Evolutionary conservation across 2,329 filamentous ascomycete genomes (phyloP).

Genomic region (Eutypella sp.): DNA sequence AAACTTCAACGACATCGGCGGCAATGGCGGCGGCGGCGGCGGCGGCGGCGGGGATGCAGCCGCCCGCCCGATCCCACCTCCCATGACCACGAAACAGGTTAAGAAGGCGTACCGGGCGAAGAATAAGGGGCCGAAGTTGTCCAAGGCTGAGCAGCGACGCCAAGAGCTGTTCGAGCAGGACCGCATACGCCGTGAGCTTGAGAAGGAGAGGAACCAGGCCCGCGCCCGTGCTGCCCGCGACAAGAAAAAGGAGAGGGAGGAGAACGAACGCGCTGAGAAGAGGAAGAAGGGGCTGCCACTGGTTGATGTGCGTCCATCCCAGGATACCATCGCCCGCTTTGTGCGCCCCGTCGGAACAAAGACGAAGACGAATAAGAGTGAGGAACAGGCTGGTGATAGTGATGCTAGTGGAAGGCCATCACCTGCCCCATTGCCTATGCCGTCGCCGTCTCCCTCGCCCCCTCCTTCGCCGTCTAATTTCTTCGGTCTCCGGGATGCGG

Average conservation of each 20-base stretch:
- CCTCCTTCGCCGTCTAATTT: not conserved
- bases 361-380: slow-evolving; percentile 7
- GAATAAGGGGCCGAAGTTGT: slow-evolving; percentile 36
- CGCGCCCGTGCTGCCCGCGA: slow-evolving; percentile 48
- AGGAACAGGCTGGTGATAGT: too few relatives aligned
- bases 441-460: too few relatives aligned
- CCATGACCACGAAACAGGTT: slow-evolving; percentile 46
- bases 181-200: slow-evolving; percentile 47
- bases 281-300: slow-evolving; percentile 49
- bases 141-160: slow-evolving; percentile 38
- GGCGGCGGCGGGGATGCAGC: slow-evolving; percentile 5
- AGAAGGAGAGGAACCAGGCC: slow-evolving; percentile 42
- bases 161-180: slow-evolving; percentile 45
- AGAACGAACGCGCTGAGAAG: slow-evolving; percentile 43
- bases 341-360: slow-evolving; percentile 26
- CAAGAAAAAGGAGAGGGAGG: slow-evolving; percentile 51
- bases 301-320: slow-evolving; percentile 50
- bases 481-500: not conserved
- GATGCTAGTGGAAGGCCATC: too few relatives aligned
- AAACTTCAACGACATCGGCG: too few relatives aligned
- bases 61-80: slow-evolving; percentile 23
- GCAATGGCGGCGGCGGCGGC: slow-evolving; percentile 16
- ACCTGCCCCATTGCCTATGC: too few relatives aligned
- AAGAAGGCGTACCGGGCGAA: slow-evolving; percentile 40
- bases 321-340: slow-evolving; percentile 53